phyloP scores from a whole-genome alignment of 306 rosid species.

The Malus fusca region DNA sequence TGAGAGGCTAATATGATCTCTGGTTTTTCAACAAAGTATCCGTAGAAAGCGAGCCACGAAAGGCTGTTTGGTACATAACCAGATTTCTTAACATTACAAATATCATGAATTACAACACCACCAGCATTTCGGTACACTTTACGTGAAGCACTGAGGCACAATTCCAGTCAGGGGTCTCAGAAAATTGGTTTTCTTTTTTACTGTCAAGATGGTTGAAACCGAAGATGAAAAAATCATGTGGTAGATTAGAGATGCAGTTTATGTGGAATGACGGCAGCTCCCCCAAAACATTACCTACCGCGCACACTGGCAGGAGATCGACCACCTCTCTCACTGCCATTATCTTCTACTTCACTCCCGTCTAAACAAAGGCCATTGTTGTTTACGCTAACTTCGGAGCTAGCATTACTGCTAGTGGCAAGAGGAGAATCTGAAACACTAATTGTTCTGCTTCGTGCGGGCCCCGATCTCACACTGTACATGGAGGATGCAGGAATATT shows the following conservation, averaged over 20 bases:
- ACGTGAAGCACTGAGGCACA: conserved; percentile 38
- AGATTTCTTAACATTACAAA: conserved; percentile 39
- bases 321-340: conserved; percentile 65
- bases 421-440: conserved; percentile 86
- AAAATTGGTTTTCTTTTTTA: conserved; percentile 21
- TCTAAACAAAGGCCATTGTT: conserved; percentile 79
- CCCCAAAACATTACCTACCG: conserved; percentile 41
- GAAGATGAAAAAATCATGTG: not conserved
- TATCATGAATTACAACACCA: conserved; percentile 27
- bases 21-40: conserved; percentile 6
- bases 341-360: conserved; percentile 62
- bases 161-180: conserved; percentile 34
- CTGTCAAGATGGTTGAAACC: conserved; percentile 25
- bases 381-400: conserved; percentile 91
- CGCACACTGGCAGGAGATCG: conserved; percentile 65
- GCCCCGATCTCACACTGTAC: conserved; percentile 90
- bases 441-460: conserved; percentile 70
- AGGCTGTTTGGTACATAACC: conserved; percentile 31
- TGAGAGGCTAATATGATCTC: not conserved
- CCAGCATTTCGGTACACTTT: conserved; percentile 45
- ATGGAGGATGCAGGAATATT: conserved; percentile 94
- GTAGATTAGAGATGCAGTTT: conserved; percentile 7
- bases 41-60: conserved; percentile 31
- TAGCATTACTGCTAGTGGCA: conserved; percentile 91
- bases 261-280: conserved; percentile 18